These are phyloP conservation scores for Annulohypoxylon moriforme DNA, from an alignment of 495 filamentous ascomycete species.

Conservation along the genomic window DNA sequence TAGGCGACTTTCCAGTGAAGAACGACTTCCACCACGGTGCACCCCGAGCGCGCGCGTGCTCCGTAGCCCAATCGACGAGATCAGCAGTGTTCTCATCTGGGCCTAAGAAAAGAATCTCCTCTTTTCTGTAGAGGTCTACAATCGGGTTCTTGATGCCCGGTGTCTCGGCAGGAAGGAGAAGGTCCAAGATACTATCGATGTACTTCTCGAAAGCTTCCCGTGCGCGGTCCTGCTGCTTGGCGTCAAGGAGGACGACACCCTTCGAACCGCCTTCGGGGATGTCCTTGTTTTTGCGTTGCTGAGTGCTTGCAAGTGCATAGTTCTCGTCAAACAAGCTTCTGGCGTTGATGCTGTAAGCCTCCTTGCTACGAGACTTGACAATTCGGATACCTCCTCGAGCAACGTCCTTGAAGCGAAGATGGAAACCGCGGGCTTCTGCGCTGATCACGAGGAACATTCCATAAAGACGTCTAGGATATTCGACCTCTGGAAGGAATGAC, in stretches of 20 bases:
- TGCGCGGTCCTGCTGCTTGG: conserved; percentile 91
- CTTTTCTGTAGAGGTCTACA: conserved; percentile 90
- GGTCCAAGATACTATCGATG: conserved; percentile 96
- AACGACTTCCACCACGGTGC: conserved; percentile 99
- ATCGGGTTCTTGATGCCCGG: conserved; percentile 99
- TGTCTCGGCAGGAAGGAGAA: conserved; percentile 86
- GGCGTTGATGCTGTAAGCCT: conserved; percentile 95
- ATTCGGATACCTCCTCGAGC: conserved; percentile 97
- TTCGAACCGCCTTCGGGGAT: conserved; percentile 99
- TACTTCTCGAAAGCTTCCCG: conserved; percentile 98
- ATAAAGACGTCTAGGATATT: conserved; percentile 93
- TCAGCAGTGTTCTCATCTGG: conserved; percentile 99
- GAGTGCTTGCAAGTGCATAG: conserved; percentile 96
- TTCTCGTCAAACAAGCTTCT: conserved; percentile 98
- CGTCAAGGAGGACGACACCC: conserved; percentile 94
- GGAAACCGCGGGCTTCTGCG: conserved; percentile 96
- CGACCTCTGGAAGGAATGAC: conserved; percentile 84
- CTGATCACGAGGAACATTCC: conserved; percentile 99
- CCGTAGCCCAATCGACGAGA: conserved; percentile 96
- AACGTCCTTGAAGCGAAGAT: conserved; percentile 97
- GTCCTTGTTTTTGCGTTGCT: conserved; percentile 99
- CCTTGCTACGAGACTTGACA: conserved; percentile 94
- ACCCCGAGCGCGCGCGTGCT: conserved; percentile 86
- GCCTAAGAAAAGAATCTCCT: conserved; percentile 98
- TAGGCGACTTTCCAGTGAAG: conserved; percentile 98